phyloP scores from a whole-genome alignment of 2,329 filamentous ascomycete genomes.

The Fulvia fulva region DNA sequence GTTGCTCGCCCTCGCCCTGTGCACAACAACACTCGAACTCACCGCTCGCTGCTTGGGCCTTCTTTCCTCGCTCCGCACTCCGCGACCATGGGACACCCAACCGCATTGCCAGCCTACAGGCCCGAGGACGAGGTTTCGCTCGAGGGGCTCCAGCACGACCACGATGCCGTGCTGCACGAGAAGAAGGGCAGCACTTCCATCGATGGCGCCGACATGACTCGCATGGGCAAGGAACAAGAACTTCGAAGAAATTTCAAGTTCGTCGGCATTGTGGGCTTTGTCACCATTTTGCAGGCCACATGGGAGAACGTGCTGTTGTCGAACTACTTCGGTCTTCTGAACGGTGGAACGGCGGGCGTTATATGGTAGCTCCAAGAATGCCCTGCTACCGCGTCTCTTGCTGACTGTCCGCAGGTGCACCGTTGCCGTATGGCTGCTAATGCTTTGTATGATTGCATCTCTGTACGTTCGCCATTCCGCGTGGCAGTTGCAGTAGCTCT shows the following conservation, averaged over 20 bases:
- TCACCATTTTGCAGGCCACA: constrained; percentile 51
- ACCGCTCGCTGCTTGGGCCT: constrained; percentile 3
- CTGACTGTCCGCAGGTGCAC: constrained; percentile 21
- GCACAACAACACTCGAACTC: constrained; percentile 2
- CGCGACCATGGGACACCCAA: constrained; percentile 13
- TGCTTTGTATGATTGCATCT: constrained; percentile 32
- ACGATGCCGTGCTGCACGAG: constrained; percentile 18
- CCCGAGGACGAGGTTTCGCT: constrained; percentile 25
- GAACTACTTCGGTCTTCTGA: constrained; percentile 30
- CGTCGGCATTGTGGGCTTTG: constrained; percentile 49
- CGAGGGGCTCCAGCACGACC: constrained; percentile 16
- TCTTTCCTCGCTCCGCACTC: neutral
- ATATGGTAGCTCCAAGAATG: neutral
- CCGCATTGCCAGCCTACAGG: constrained; percentile 16
- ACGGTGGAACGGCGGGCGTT: constrained; percentile 28
- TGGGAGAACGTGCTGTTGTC: constrained; percentile 50
- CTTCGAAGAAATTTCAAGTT: constrained; percentile 50
- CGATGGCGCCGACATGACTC: constrained; percentile 45
- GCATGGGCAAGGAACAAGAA: constrained; percentile 50
- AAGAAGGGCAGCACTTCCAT: constrained; percentile 29
- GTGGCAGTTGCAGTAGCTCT: neutral
- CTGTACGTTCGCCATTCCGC: constrained; percentile 17
- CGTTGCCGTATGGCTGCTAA: constrained; percentile 32
- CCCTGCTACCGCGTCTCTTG: neutral
- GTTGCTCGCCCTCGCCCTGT: neutral